Conservation (phyloP, 805 yeast species). For the Candida vartiovaarae region DNA sequence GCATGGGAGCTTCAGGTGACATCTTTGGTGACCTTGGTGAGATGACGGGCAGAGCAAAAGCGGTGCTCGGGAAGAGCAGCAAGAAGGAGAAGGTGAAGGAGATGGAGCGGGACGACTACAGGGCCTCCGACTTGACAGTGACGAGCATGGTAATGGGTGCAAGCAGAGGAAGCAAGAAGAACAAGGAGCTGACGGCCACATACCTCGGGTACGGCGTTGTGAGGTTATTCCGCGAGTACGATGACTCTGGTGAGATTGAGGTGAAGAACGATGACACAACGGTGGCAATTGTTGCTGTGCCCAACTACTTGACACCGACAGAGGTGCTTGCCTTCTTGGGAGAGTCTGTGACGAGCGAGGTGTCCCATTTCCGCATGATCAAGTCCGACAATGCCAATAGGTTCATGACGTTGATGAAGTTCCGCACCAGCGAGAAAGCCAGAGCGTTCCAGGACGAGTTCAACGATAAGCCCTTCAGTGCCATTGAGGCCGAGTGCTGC, state of each 20-base stretch:
- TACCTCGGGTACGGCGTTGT: slow-evolving; percentile 71
- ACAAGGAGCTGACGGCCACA: slow-evolving; percentile 34
- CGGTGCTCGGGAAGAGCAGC: neutral
- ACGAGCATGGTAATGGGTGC: slow-evolving; percentile 19
- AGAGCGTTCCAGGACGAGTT: slow-evolving; percentile 55
- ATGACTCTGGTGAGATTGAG: slow-evolving; percentile 24
- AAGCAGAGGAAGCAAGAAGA: neutral
- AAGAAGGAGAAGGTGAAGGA: neutral
- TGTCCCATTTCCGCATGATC: slow-evolving; percentile 69
- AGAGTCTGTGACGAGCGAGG: slow-evolving; percentile 41
- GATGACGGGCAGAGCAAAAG: too few species aligned
- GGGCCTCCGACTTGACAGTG: slow-evolving; percentile 29
- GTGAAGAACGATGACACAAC: slow-evolving; percentile 53
- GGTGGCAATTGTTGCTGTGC: slow-evolving; percentile 77
- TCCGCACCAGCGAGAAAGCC: slow-evolving; percentile 48
- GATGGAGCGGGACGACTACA: slow-evolving; percentile 4
- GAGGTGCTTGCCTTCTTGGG: slow-evolving; percentile 81
- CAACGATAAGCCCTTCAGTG: slow-evolving; percentile 71
- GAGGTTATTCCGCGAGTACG: slow-evolving; percentile 50
- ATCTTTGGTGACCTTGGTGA: neutral
- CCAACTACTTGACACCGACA: slow-evolving; percentile 79
- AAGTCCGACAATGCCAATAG: slow-evolving; percentile 60
- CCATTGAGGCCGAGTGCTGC: slow-evolving; percentile 86
- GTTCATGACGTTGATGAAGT: slow-evolving; percentile 74
- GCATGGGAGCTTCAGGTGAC: neutral